Conservation (phyloP, 2,329 filamentous ascomycete species). For the Aspergillus sp. region DNA sequence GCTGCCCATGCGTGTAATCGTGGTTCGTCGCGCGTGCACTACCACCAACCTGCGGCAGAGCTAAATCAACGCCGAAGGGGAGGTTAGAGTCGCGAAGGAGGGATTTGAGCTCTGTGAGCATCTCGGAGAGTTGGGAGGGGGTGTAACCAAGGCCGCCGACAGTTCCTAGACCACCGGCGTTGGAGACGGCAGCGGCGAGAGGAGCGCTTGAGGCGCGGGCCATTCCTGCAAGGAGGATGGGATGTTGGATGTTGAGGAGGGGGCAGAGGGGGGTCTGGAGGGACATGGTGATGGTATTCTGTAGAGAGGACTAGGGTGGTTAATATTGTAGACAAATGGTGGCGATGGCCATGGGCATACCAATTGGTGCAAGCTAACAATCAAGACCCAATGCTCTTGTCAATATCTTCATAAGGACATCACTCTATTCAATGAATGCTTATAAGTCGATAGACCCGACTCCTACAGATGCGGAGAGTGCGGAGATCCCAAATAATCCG, state of each 20-base stretch:
- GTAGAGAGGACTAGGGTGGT: not conserved
- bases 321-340: not conserved
- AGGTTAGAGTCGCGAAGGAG: slow-evolving; percentile 60
- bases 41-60: slow-evolving; percentile 81
- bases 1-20: slow-evolving; percentile 85
- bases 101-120: slow-evolving; percentile 79
- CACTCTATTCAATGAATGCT: too few relatives aligned
- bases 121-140: slow-evolving; percentile 65
- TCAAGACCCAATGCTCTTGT: too few relatives aligned
- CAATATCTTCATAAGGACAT: too few relatives aligned
- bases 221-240: slow-evolving; percentile 91
- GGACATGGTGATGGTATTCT: slow-evolving; percentile 29
- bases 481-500: slow-evolving; percentile 7
- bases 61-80: slow-evolving; percentile 87
- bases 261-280: slow-evolving; percentile 71
- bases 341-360: not conserved
- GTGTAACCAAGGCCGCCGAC: slow-evolving; percentile 62
- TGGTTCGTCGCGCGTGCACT: slow-evolving; percentile 84
- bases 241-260: slow-evolving; percentile 77
- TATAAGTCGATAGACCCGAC: too few relatives aligned
- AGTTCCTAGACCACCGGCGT: slow-evolving; percentile 71
- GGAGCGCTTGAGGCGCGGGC: slow-evolving; percentile 71
- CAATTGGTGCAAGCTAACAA: too few relatives aligned
- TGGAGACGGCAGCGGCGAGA: slow-evolving; percentile 79
- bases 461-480: slow-evolving; percentile 3